A percentile compares a stretch with the other conserved stretches of the same genome.
These are phyloP conservation scores for Fusarium sambucinum DNA, from an alignment of 2,329 filamentous ascomycete genomes.

Conservation along the genomic window DNA sequence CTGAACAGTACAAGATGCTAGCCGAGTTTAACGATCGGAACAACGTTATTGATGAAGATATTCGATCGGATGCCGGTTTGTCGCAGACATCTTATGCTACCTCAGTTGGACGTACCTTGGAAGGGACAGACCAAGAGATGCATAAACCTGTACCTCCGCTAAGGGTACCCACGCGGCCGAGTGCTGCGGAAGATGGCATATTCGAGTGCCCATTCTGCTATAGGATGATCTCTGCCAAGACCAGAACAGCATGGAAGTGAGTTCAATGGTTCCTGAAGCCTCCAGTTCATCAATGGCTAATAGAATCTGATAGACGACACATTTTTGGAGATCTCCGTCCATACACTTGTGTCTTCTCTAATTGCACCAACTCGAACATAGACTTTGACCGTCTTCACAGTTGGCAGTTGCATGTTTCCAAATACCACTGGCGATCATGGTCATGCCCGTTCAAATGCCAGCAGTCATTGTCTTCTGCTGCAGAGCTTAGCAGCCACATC, in stretches of 20 bases:
- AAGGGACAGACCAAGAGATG: not conserved
- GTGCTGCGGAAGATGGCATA: constrained; percentile 35
- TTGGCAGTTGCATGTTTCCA: constrained; percentile 45
- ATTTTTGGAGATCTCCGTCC: constrained; percentile 55
- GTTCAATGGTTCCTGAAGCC: not conserved
- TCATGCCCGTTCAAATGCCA: constrained; percentile 39
- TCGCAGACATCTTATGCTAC: constrained; percentile 51
- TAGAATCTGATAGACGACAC: constrained; percentile 47
- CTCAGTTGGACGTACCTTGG: constrained; percentile 25
- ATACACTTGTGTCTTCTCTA: constrained; percentile 51
- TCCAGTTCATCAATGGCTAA: not conserved
- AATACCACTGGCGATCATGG: constrained; percentile 47
- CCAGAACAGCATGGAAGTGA: constrained; percentile 50
- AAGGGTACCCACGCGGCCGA: constrained; percentile 43
- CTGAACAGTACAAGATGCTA: constrained; percentile 9
- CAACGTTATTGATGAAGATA: constrained; percentile 34
- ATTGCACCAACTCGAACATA: constrained; percentile 41
- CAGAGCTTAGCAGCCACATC: constrained; percentile 7
- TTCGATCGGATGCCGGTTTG: constrained; percentile 36
- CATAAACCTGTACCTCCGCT: not conserved
- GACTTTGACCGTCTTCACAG: constrained; percentile 39
- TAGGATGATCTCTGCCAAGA: constrained; percentile 49
- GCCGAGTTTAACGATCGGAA: not conserved
- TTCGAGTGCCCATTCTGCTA: constrained; percentile 59
- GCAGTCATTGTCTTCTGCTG: not conserved